phyloP scores from a whole-genome alignment of 192 early-diverging fungal species.

The Coemansia sp. region DNA sequence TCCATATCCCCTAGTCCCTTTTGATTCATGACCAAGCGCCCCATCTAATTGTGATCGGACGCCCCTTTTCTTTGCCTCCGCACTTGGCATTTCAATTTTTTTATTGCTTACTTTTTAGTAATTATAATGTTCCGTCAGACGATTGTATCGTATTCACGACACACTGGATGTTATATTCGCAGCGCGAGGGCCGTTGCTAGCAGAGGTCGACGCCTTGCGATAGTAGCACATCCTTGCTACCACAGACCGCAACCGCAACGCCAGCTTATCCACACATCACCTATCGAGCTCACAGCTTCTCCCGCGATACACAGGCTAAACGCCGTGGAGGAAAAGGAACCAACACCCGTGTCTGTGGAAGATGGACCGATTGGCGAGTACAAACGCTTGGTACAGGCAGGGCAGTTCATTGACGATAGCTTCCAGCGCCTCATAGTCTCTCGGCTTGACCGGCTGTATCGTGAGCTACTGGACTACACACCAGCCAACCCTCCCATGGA shows the following conservation, averaged over 20 bases:
- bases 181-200: not conserved
- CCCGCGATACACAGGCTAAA: not conserved
- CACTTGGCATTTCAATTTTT: not conserved
- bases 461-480: constrained; percentile 60
- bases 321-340: not conserved
- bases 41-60: no score
- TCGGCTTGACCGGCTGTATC: constrained; percentile 67
- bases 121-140: constrained; percentile 9
- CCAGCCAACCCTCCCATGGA: constrained; percentile 40
- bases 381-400: constrained; percentile 51
- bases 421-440: constrained; percentile 72
- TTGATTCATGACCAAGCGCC: no score
- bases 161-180: not conserved
- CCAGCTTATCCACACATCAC: constrained; percentile 1
- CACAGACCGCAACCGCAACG: not conserved
- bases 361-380: constrained; percentile 40
- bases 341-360: not conserved
- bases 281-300: not conserved
- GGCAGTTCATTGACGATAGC: constrained; percentile 64
- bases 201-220: not conserved
- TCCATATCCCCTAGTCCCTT: no score
- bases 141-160: not conserved
- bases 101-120: not conserved
- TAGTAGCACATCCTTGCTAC: not conserved
- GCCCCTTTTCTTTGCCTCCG: not conserved